Base-by-base conservation (phyloP, 2,329 filamentous ascomycete genomes). In the Chaetomiaceae sp. region DNA sequence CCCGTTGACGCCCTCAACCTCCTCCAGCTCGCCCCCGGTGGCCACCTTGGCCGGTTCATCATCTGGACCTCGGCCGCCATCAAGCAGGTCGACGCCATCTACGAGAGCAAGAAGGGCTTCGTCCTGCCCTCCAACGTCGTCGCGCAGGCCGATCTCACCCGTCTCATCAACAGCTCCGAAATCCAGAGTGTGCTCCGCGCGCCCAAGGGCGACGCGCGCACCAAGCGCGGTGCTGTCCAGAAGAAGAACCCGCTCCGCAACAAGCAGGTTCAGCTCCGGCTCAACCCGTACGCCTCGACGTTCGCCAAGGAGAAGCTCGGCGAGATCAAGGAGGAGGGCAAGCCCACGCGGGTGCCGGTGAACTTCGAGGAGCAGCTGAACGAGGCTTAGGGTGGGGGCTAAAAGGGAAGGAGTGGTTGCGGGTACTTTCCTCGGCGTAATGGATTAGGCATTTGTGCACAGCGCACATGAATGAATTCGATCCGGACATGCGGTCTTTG, bases 211-310 rank as follows among this genome's bases (percentile, higher is more conserved):
- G 82, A 85, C 62, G 82, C 88, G 67, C 74, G 83, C 67, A 94
- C 89, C 73, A 96, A 96, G 83, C 88, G 93, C 68, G 75, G 78
- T 60, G 75, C 79, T 66, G 88, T 95, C 60, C 91, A 96, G 83
- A 98, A 98, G 89, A 97, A 97, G 90, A 98, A 98, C 83, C 93
- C 93, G 66, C 89, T 98, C 62, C 80, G 79, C 75, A 98, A 98
- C 86, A 95, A 89, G 83, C 93, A 97, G 81, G 86, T 98, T 60
- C 82, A 96, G 74, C 86, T 98, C 68, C 86, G 93, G 65, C 86
- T 98, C 72, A 98, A 98, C 85, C 93, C 93, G 56, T 98, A 98
- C 75, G 91, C 93, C 61, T 78, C 84, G 62, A 83, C 87, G 55
- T 98, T 94, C 75, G 77, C 83, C 62, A 88, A 94, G 80, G 81